phyloP scores from a whole-genome alignment of 352 stramenopile species.

The Phytophthora agathidicida region DNA sequence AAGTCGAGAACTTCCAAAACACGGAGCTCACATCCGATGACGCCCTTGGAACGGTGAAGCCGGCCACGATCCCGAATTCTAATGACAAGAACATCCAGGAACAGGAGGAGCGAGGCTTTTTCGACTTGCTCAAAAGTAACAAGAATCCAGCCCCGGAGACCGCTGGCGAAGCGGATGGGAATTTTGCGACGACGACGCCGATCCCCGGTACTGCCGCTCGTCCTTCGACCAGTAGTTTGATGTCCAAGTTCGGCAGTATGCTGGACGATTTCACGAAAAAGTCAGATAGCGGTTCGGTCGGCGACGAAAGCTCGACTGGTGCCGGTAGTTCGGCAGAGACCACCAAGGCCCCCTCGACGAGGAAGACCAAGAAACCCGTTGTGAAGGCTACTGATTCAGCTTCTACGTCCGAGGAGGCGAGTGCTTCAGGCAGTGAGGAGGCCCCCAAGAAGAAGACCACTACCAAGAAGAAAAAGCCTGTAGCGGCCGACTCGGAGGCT shows the following conservation, averaged over 20 bases:
- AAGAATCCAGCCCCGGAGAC: not conserved
- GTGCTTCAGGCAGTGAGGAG: not conserved
- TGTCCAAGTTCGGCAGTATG: conserved; percentile 28
- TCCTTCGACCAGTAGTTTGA: conserved; percentile 9
- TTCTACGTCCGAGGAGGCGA: no score
- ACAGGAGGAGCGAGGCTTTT: conserved; percentile 29
- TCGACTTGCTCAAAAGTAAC: conserved; percentile 10
- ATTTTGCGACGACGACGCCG: conserved; percentile 17
- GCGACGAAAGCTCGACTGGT: not conserved
- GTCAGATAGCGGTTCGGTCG: not conserved
- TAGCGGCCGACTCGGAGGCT: not conserved
- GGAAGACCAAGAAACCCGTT: conserved; percentile 24
- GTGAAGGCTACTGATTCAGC: no score
- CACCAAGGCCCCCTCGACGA: not conserved
- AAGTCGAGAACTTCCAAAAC: conserved; percentile 33
- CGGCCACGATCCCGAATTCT: conserved; percentile 5
- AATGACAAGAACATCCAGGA: conserved; percentile 9
- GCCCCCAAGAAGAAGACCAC: not conserved
- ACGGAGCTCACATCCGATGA: conserved; percentile 10
- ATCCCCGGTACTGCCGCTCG: conserved; percentile 14
- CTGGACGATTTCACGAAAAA: conserved; percentile 5
- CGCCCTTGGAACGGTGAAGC: not conserved
- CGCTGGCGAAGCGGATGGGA: not conserved
- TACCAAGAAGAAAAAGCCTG: conserved; percentile 1
- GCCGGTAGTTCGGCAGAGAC: conserved; percentile 1